Evolutionary conservation across 176 grass and related monocot species (phyloP), one percentile per base, ranked within the genome.

Genomic region (Pontederia crassipes): DNA sequence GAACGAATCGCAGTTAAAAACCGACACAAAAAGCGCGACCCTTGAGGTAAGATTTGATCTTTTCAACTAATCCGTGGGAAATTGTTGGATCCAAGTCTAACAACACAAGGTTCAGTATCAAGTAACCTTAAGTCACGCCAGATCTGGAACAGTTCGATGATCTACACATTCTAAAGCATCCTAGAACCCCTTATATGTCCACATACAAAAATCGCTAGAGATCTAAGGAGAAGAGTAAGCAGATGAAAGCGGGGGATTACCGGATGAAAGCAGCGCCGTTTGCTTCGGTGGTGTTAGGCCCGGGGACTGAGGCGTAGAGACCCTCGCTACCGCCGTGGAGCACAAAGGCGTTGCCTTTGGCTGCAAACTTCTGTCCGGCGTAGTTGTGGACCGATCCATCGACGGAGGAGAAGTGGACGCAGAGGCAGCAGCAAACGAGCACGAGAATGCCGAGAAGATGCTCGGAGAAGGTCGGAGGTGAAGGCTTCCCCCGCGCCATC

Each of bases 281-380:
- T 0, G 74, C 69, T 24, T 55, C 66, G 45, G 73, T 70, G 24
- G 77, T 65, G 59, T 82, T 84, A 62, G 69, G 58, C 61, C 78
- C 79, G 47, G 78, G 16, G 48, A 59, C 63, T 51, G 90, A 82
- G 50, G 71, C 87, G 77, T 89, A 98, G 74, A 98, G 93, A 46
- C 93, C 93, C 84, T 98, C 93, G 82, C 93, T 92, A 17, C 93
- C 93, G 11, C 79, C 88, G 71, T 92, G 93, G 64, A 98, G 74
- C 61, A 89, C 85, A 62, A 98, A 98, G 10, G 93, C 93, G 73
- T 98, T 98, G 49, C 93, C 93, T 52, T 82, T 88, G 54, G 81
- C 80, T 47, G 70, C 74, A 76, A 98, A 98, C 55, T 52, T 66
- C 59, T 85, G 75, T 18, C 84, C 84, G 55, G 47, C 48, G 79